phyloP scores from a whole-genome alignment of 371 early-diverging fungal species.

The Rozella allomycis region DNA sequence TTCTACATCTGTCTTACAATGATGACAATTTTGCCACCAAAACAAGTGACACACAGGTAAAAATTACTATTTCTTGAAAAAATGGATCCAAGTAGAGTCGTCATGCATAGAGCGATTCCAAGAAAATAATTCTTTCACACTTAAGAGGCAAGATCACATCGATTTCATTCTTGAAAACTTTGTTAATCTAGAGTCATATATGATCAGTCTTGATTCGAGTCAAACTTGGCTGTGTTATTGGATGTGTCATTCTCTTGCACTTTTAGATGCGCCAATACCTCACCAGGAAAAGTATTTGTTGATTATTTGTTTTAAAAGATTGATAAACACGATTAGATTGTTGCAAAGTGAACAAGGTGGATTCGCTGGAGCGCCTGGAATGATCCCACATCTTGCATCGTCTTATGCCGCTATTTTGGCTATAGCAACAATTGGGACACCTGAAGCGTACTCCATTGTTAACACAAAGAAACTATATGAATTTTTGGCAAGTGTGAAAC shows the following conservation, averaged over 20 bases:
- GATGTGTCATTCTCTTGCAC: slow-evolving; percentile 57
- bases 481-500: slow-evolving; percentile 63
- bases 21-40: too few species aligned
- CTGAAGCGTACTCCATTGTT: slow-evolving; percentile 45
- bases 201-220: slow-evolving; percentile 68
- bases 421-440: slow-evolving; percentile 43
- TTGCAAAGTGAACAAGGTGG: slow-evolving; percentile 37
- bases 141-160: too few species aligned
- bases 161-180: too few species aligned
- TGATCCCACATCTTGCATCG: slow-evolving; percentile 54
- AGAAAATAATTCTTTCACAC: too few species aligned
- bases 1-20: too few species aligned
- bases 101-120: too few species aligned
- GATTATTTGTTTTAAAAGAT: neutral
- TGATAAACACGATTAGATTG: neutral
- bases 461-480: slow-evolving; percentile 34
- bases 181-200: too few species aligned
- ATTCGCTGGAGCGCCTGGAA: slow-evolving; percentile 62
- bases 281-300: slow-evolving; percentile 18
- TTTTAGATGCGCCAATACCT: slow-evolving; percentile 34
- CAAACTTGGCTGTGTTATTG: slow-evolving; percentile 82
- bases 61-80: too few species aligned
- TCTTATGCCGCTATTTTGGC: slow-evolving; percentile 65
- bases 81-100: too few species aligned
- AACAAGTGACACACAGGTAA: too few species aligned